A percentile compares a stretch with the other conserved stretches of the same genome.
phyloP scores from a whole-genome alignment of 768 basidiomycete species.

The Floccularia luteovirens region DNA sequence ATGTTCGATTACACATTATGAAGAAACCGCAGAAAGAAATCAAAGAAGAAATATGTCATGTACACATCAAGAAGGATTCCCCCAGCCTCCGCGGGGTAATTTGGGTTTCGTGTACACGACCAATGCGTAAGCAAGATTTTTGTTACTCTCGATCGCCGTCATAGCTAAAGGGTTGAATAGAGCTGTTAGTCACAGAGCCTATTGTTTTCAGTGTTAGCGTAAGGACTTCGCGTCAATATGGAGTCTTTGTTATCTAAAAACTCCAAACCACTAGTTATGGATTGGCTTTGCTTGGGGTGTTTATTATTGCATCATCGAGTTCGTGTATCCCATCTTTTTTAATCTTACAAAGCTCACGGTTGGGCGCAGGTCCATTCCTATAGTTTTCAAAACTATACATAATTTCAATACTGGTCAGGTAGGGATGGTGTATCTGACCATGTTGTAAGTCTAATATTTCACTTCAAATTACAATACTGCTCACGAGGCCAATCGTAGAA shows the following conservation, averaged over 20 bases:
- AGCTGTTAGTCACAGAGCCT: conserved; percentile 60
- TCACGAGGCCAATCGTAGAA: conserved; percentile 20
- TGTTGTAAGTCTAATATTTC: conserved; percentile 31
- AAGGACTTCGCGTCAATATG: conserved; percentile 26
- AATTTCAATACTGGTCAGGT: conserved; percentile 48
- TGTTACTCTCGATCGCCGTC: neutral
- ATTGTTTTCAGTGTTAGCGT: conserved; percentile 65
- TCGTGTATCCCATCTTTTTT: conserved; percentile 27
- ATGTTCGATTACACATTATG: conserved; percentile 58
- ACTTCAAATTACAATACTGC: neutral
- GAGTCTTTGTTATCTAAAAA: neutral
- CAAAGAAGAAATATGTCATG: conserved; percentile 48
- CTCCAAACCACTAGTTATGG: conserved; percentile 39
- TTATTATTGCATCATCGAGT: conserved; percentile 45
- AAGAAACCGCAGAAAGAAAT: conserved; percentile 50
- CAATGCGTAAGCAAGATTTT: conserved; percentile 44
- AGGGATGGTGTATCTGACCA: conserved; percentile 48
- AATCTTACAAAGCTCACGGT: neutral
- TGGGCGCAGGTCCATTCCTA: conserved; percentile 37
- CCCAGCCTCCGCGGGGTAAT: conserved; percentile 45
- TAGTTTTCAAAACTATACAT: conserved; percentile 50
- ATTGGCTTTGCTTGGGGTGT: conserved; percentile 69
- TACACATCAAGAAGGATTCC: conserved; percentile 46
- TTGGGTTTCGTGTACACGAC: conserved; percentile 57
- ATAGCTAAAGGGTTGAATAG: conserved; percentile 19